Percentiles rank a stretch among this genome's conserved stretches.
Conservation (phyloP, 495 filamentous ascomycete genomes). For the Penicillium pulvis region DNA sequence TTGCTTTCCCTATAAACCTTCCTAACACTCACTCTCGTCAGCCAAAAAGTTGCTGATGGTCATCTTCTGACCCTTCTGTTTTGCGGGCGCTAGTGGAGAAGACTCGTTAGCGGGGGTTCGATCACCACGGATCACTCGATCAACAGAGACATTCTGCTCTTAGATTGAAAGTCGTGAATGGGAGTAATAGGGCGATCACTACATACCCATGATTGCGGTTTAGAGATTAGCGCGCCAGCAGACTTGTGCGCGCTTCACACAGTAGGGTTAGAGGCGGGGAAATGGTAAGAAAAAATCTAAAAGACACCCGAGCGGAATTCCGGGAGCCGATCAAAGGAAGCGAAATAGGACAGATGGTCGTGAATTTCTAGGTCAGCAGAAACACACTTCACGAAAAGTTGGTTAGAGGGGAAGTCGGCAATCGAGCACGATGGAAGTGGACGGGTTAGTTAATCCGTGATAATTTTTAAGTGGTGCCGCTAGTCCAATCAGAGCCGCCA, state of each 20-base stretch:
- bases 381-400: conserved; percentile 34
- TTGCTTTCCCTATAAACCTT: conserved; percentile 14
- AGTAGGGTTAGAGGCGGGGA: conserved; percentile 20
- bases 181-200: conserved; percentile 21
- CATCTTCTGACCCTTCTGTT: conserved; percentile 92
- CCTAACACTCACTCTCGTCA: conserved; percentile 69
- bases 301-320: conserved; percentile 17
- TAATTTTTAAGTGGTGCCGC: conserved; percentile 54
- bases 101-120: conserved; percentile 17
- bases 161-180: neutral
- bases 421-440: conserved; percentile 30
- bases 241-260: conserved; percentile 48
- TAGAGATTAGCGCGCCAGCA: conserved; percentile 42
- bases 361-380: conserved; percentile 20
- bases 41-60: conserved; percentile 87
- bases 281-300: conserved; percentile 24
- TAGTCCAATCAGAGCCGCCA: conserved; percentile 44
- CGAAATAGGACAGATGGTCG: conserved; percentile 14
- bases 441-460: conserved; percentile 46
- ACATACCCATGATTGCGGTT: conserved; percentile 89
- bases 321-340: conserved; percentile 19
- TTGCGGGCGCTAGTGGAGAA: conserved; percentile 66
- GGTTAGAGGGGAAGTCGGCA: conserved; percentile 44
- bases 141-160: neutral
- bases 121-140: conserved; percentile 2